These are phyloP conservation scores for Sphaerulina populicola DNA, from an alignment of 2,329 filamentous ascomycete genomes.

Conservation along the genomic window DNA sequence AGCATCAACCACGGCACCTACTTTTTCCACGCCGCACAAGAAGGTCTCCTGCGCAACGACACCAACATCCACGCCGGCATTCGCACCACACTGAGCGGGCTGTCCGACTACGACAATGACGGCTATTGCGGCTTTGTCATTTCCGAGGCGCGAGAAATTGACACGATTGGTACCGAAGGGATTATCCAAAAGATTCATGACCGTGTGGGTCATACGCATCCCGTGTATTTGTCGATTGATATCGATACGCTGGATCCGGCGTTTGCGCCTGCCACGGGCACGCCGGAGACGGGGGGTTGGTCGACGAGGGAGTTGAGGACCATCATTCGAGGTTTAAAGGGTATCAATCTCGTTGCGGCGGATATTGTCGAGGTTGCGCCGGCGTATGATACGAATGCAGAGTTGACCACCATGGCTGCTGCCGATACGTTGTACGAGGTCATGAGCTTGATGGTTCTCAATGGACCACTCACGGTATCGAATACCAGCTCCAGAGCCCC, in stretches of 20 bases:
- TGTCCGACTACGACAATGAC: slow-evolving; percentile 76
- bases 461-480: slow-evolving; percentile 54
- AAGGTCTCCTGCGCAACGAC: slow-evolving; percentile 71
- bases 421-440: slow-evolving; percentile 81
- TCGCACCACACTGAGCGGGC: slow-evolving; percentile 69
- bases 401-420: slow-evolving; percentile 73
- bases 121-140: slow-evolving; percentile 79
- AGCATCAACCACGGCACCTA: slow-evolving; percentile 78
- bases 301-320: slow-evolving; percentile 64
- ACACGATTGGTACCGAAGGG: slow-evolving; percentile 57
- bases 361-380: slow-evolving; percentile 90
- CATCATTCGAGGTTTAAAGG: slow-evolving; percentile 60
- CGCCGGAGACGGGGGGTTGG: slow-evolving; percentile 69
- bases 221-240: slow-evolving; percentile 75
- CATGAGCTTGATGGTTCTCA: slow-evolving; percentile 68
- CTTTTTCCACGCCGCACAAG: slow-evolving; percentile 73
- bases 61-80: slow-evolving; percentile 83
- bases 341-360: slow-evolving; percentile 65
- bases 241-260: slow-evolving; percentile 84
- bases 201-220: slow-evolving; percentile 56
- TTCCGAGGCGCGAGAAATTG: slow-evolving; percentile 64
- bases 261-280: slow-evolving; percentile 67
- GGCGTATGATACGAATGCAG: slow-evolving; percentile 70
- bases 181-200: slow-evolving; percentile 72
- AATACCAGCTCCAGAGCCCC: slow-evolving; percentile 17